Percentiles rank a stretch among this genome's conserved stretches.
These are phyloP conservation scores for Populus tomentosa DNA, from an alignment of 441 rosid species.

Conservation along the genomic window DNA sequence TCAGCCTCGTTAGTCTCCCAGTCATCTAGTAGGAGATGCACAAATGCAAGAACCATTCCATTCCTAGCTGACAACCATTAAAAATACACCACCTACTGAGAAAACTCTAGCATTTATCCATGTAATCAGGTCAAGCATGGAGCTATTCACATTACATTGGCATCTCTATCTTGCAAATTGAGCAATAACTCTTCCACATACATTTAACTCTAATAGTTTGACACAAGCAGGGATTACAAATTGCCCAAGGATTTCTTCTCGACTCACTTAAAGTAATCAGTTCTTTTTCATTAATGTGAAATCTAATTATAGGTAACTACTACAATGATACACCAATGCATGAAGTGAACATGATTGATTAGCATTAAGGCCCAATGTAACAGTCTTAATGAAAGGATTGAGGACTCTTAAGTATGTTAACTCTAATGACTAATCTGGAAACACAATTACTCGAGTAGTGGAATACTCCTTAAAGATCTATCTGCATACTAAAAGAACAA, in stretches of 20 bases:
- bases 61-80: no score
- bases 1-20: neutral
- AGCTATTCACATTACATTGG: neutral
- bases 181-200: neutral
- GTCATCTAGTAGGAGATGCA: neutral
- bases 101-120: neutral
- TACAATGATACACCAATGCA: neutral
- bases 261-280: neutral
- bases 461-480: neutral
- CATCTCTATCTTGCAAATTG: neutral
- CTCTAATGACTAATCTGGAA: neutral
- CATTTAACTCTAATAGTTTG: neutral
- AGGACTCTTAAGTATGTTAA: neutral
- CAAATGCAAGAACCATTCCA: neutral
- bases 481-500: neutral
- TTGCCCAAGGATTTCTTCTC: neutral
- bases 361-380: neutral
- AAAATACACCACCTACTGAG: neutral
- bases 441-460: neutral
- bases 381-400: neutral
- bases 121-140: neutral
- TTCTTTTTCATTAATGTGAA: neutral
- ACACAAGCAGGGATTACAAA: neutral
- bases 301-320: neutral
- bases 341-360: no score